Percentiles rank a stretch among this genome's conserved stretches.
Conservation (phyloP, 2,329 filamentous ascomycete genomes). For the Beauveria medogensis region DNA sequence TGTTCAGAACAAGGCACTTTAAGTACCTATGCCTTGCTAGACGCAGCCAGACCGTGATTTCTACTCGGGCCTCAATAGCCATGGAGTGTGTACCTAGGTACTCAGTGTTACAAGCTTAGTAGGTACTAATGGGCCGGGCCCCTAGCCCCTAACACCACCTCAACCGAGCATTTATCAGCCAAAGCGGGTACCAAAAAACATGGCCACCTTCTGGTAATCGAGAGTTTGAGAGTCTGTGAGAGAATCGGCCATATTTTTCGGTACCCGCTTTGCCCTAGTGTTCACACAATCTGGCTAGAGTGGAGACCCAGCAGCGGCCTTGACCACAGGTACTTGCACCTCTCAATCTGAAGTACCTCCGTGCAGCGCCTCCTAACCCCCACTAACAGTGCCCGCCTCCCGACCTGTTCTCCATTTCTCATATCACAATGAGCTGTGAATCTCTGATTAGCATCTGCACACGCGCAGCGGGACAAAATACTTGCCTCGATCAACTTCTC, state of each 20-base stretch:
- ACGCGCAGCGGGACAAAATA: slow-evolving; percentile 3
- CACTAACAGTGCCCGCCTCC: neutral
- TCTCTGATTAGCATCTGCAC: neutral
- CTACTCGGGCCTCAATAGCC: neutral
- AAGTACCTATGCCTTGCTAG: neutral
- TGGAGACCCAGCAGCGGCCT: neutral
- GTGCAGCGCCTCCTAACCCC: neutral
- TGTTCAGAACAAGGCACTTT: too few species aligned
- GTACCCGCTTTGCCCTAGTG: too few species aligned
- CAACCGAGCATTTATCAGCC: too few species aligned
- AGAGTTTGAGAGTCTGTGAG: too few species aligned
- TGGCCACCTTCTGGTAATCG: too few species aligned
- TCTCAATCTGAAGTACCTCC: neutral
- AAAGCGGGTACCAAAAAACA: too few species aligned
- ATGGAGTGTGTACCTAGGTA: neutral
- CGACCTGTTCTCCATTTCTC: neutral
- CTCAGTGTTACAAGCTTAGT: neutral
- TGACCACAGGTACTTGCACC: neutral
- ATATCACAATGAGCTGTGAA: slow-evolving; percentile 11
- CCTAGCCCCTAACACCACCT: too few species aligned
- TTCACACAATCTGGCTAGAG: neutral
- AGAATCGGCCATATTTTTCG: too few species aligned
- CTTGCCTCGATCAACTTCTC: slow-evolving; percentile 55
- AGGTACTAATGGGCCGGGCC: too few species aligned
- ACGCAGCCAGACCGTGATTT: neutral